These are phyloP conservation scores for Penicillium psychrosexuale DNA, from an alignment of 2,329 filamentous ascomycete genomes.

Conservation along the genomic window DNA sequence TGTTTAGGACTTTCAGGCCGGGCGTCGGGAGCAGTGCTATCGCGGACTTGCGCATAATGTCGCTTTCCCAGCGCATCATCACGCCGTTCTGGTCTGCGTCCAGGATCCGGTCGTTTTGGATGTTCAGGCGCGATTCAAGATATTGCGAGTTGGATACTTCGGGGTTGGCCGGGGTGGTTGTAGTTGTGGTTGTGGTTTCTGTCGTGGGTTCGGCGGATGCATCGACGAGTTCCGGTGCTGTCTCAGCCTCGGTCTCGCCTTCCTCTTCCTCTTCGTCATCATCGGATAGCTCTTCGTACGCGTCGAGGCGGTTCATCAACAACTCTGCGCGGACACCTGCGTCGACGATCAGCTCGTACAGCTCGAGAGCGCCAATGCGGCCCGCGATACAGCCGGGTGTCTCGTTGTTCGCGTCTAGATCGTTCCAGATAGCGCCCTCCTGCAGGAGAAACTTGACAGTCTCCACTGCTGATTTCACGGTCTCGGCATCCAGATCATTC, in stretches of 20 bases:
- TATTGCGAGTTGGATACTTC: slow-evolving; percentile 65
- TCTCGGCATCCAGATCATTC: slow-evolving; percentile 55
- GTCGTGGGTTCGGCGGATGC: slow-evolving; percentile 11
- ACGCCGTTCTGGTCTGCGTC: slow-evolving; percentile 76
- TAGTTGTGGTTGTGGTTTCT: slow-evolving; percentile 1
- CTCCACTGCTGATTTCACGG: slow-evolving; percentile 6
- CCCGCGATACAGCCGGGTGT: slow-evolving; percentile 86
- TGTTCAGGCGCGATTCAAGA: slow-evolving; percentile 64
- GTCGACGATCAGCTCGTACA: slow-evolving; percentile 82
- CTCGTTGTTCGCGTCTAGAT: slow-evolving; percentile 79
- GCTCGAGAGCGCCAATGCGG: slow-evolving; percentile 60
- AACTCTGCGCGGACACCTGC: slow-evolving; percentile 89
- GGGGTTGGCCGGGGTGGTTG: slow-evolving; percentile 20
- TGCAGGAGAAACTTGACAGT: slow-evolving; percentile 72
- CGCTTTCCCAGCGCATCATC: slow-evolving; percentile 91
- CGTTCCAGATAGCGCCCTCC: slow-evolving; percentile 96
- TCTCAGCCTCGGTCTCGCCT: slow-evolving; percentile 2
- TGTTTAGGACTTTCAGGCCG: slow-evolving; percentile 72
- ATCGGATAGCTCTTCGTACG: slow-evolving; percentile 66
- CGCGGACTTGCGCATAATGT: slow-evolving; percentile 78
- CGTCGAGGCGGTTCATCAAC: slow-evolving; percentile 75
- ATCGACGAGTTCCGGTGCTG: slow-evolving; percentile 27
- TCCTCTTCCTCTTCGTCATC: slow-evolving; percentile 35
- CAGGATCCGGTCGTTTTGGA: slow-evolving; percentile 64
- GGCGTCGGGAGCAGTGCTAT: slow-evolving; percentile 60